Evolutionary conservation across 2,329 filamentous ascomycete genomes (phyloP).

Genomic region (Septoria linicola): DNA sequence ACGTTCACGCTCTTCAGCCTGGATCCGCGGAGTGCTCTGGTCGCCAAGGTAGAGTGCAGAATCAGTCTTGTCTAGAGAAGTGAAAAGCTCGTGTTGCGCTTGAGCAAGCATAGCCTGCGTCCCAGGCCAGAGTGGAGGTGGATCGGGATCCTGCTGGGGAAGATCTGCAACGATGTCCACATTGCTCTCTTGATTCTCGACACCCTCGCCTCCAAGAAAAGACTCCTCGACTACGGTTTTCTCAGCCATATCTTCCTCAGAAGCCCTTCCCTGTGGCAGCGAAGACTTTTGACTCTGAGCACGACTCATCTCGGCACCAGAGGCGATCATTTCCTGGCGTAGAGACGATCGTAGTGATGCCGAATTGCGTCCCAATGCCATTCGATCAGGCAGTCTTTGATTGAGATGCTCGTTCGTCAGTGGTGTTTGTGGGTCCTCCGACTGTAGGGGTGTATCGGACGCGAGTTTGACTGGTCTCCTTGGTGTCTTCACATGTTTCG

Average conservation of each 20-base stretch:
- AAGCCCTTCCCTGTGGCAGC: constrained; percentile 10
- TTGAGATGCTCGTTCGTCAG: constrained; percentile 25
- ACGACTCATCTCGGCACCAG: constrained; percentile 28
- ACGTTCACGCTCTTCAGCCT: constrained; percentile 31
- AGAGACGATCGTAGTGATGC: constrained; percentile 28
- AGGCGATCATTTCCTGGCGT: constrained; percentile 28
- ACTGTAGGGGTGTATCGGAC: constrained; percentile 1
- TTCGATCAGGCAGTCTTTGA: constrained; percentile 16
- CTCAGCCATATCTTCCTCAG: background rate
- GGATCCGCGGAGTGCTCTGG: constrained; percentile 34
- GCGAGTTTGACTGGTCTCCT: constrained; percentile 3
- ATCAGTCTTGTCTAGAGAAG: constrained; percentile 31
- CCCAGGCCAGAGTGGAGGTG: constrained; percentile 23
- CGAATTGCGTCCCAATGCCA: constrained; percentile 12
- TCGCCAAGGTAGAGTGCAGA: constrained; percentile 15
- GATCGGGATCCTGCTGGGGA: background rate
- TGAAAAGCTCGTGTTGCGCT: constrained; percentile 34
- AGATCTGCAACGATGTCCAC: background rate
- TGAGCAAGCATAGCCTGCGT: constrained; percentile 34
- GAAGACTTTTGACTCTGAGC: constrained; percentile 21
- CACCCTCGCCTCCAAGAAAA: background rate
- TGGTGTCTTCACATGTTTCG: constrained; percentile 8
- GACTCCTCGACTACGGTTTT: constrained; percentile 1
- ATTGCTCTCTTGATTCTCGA: background rate
- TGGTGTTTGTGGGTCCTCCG: constrained; percentile 18